Conservation (phyloP, 179 eudicot species). For the Camellia oleifera region DNA sequence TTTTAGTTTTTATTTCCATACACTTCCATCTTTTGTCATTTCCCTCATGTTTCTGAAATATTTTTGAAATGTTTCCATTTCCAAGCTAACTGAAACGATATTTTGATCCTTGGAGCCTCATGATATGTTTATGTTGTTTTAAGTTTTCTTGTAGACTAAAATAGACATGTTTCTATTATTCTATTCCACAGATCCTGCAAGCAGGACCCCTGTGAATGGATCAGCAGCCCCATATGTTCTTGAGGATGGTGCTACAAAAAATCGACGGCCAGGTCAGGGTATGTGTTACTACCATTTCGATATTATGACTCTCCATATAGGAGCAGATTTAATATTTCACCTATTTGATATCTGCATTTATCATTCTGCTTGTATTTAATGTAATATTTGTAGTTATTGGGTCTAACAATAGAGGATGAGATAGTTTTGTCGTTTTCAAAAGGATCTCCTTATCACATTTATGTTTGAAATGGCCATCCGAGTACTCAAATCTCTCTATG, state of each 20-base stretch:
- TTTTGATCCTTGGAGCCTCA: no score
- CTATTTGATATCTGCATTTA: not conserved
- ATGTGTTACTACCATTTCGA: not conserved
- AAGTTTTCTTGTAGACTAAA: constrained; percentile 14
- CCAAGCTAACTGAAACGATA: no score
- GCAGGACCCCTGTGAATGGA: constrained; percentile 27
- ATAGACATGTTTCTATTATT: constrained; percentile 8
- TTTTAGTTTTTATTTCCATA: no score
- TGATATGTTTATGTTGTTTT: not conserved
- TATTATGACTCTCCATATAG: not conserved
- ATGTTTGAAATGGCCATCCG: no score
- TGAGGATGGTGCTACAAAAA: constrained; percentile 24
- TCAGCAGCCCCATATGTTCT: constrained; percentile 18
- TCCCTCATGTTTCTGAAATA: no score
- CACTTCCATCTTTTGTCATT: no score
- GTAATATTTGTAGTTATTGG: not conserved
- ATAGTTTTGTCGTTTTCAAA: not conserved
- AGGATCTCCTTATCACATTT: not conserved
- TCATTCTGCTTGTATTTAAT: not conserved
- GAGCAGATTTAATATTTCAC: not conserved
- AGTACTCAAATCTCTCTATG: no score
- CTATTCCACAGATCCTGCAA: constrained; percentile 30
- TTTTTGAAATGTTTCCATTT: no score
- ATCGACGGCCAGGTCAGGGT: constrained; percentile 35
- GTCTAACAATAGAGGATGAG: not conserved